phyloP scores from a whole-genome alignment of 306 rosid species.

The Styphnolobium japonicum region DNA sequence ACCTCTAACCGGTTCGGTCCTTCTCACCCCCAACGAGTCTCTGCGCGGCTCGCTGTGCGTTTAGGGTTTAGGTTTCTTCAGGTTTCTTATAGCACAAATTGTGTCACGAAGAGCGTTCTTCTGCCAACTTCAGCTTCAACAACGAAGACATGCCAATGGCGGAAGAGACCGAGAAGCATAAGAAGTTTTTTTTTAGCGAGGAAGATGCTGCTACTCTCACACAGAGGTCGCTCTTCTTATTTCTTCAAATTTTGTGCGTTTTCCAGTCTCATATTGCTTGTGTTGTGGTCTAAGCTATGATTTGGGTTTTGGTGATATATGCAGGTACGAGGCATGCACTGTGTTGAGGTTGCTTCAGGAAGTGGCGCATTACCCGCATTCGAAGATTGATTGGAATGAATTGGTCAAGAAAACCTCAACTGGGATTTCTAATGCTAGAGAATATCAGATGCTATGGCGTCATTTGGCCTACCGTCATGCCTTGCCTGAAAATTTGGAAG shows the following conservation, averaged over 20 bases:
- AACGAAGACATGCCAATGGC: constrained; percentile 19
- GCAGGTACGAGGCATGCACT: constrained; percentile 51
- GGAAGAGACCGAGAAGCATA: constrained; percentile 28
- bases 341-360: constrained; percentile 67
- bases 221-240: constrained; percentile 31
- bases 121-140: constrained; percentile 2
- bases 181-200: constrained; percentile 44
- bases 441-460: constrained; percentile 88
- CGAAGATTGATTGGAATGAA: constrained; percentile 68
- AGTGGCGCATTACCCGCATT: constrained; percentile 37
- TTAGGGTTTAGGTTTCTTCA: no score
- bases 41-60: no score
- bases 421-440: constrained; percentile 71
- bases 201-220: constrained; percentile 46
- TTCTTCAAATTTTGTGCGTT: neutral
- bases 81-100: no score
- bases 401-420: constrained; percentile 60
- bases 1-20: no score
- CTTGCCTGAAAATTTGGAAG: constrained; percentile 34
- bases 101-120: neutral
- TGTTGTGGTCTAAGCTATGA: no score
- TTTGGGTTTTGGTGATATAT: neutral
- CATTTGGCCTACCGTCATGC: constrained; percentile 67
- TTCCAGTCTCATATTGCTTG: neutral
- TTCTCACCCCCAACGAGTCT: no score